These are phyloP conservation scores for Stentor coeruleus DNA, from an alignment of 73 alveolate genomes.

Conservation along the genomic window DNA sequence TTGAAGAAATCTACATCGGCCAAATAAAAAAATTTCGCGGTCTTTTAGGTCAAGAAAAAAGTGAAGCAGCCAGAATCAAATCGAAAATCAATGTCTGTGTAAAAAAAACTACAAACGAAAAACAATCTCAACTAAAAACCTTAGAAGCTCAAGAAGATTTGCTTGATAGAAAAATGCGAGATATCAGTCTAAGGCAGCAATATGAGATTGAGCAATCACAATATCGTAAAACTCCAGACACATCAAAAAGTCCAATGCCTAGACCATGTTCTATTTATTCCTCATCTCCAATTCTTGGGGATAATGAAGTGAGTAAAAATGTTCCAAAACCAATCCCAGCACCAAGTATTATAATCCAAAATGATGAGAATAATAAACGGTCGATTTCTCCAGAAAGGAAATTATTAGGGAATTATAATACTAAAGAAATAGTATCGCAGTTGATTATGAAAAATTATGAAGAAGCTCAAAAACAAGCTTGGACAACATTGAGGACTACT, in stretches of 20 bases:
- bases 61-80: not conserved
- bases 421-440: not conserved
- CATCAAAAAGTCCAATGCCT: not conserved
- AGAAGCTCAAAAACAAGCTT: constrained; percentile 1
- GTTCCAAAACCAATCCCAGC: not conserved
- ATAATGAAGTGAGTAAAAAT: not conserved
- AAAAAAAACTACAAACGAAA: not conserved
- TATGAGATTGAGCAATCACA: not conserved
- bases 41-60: not conserved
- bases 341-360: not conserved
- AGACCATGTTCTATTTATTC: not conserved
- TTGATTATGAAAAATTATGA: not conserved
- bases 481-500: not conserved
- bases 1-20: not conserved
- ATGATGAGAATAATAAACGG: not conserved
- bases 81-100: not conserved
- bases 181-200: not conserved
- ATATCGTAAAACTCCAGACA: not conserved
- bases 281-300: not conserved
- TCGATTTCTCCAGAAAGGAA: not conserved
- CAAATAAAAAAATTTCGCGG: not conserved
- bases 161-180: not conserved
- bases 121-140: not conserved
- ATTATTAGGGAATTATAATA: no score
- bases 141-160: not conserved